A percentile compares a stretch with the other conserved stretches of the same genome.
Conservation (phyloP, 331 rosid genomes). For the Telfairia occidentalis region DNA sequence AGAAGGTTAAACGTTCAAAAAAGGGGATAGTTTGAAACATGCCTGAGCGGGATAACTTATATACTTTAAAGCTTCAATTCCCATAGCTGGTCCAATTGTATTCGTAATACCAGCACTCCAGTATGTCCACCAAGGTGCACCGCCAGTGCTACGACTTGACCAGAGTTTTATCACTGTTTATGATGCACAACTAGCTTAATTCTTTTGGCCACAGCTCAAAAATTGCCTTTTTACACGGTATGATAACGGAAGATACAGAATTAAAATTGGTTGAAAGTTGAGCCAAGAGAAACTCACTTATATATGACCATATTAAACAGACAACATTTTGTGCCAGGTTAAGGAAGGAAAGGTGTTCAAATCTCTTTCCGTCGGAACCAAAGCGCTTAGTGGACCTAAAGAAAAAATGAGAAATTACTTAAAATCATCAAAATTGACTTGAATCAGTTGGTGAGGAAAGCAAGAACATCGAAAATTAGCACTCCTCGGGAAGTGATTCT, state of each 20-base stretch:
- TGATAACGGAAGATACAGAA: neutral
- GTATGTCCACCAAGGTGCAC: conserved; percentile 87
- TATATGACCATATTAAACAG: conserved; percentile 86
- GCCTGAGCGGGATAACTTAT: conserved; percentile 99
- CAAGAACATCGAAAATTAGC: neutral
- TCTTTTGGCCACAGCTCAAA: neutral
- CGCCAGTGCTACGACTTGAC: conserved; percentile 47
- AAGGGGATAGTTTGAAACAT: conserved; percentile 6
- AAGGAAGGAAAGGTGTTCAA: conserved; percentile 82
- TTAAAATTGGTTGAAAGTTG: neutral
- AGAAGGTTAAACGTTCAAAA: neutral
- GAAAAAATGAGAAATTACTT: neutral
- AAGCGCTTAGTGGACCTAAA: conserved; percentile 89
- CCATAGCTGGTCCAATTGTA: conserved; percentile 99
- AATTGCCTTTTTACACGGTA: neutral
- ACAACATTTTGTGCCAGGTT: conserved; percentile 89
- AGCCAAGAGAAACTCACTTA: conserved; percentile 43
- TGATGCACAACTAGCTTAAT: neutral
- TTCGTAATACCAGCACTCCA: conserved; percentile 99
- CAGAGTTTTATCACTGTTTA: conserved; percentile 73
- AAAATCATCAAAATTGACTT: neutral
- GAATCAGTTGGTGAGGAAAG: neutral
- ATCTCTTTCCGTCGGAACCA: conserved; percentile 61
- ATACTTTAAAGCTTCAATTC: conserved; percentile 92
- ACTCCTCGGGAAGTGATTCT: neutral